Conservation (phyloP, 148 eudicot genomes). For the Chenopodium suecicum region DNA sequence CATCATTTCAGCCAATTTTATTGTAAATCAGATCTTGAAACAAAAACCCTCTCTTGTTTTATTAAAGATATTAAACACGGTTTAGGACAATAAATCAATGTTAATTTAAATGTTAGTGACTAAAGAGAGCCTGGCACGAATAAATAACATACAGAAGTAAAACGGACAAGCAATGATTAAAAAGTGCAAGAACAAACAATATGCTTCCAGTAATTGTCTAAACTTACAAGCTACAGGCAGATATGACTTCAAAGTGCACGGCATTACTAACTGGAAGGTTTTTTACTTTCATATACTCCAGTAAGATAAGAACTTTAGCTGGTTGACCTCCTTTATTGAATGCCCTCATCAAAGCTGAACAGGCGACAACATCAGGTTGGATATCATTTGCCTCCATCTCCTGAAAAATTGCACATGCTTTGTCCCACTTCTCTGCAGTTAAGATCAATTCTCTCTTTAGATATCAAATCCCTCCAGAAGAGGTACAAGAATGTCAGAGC, state of each 20-base stretch:
- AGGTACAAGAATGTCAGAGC: background rate
- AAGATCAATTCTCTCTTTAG: background rate
- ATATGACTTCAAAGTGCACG: constrained; percentile 70
- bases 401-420: constrained; percentile 59
- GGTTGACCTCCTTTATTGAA: constrained; percentile 78
- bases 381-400: constrained; percentile 74
- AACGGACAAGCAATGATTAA: background rate
- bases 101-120: no score
- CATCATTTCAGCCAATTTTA: no score
- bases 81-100: no score
- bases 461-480: background rate
- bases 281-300: constrained; percentile 63
- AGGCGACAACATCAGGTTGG: constrained; percentile 75
- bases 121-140: no score
- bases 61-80: no score
- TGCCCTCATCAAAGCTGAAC: constrained; percentile 85
- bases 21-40: no score
- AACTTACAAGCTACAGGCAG: constrained; percentile 92
- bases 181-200: background rate
- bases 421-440: constrained; percentile 67
- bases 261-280: constrained; percentile 61
- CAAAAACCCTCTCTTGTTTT: no score
- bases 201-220: background rate
- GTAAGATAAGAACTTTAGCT: constrained; percentile 59
- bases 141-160: background rate